Evolutionary conservation across 2,329 filamentous ascomycete species (phyloP), one percentile per base, ranked within the genome.

Genomic region (Fusarium poae): DNA sequence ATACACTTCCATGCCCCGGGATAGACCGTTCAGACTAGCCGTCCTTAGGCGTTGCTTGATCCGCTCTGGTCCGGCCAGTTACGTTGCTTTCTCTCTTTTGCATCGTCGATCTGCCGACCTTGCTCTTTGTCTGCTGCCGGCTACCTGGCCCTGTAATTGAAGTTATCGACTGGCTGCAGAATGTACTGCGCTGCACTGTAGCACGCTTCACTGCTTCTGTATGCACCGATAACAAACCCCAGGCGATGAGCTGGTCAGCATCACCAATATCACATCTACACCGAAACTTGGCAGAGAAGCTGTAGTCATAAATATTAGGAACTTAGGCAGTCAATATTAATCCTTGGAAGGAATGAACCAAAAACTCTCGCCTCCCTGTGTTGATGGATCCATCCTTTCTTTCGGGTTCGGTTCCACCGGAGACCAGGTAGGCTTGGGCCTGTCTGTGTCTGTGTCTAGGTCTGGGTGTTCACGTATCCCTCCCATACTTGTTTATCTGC

Each of bases 41-140:
- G 16, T 63, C 27, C 23, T 57, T 70, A 67, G 66, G 43, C 49
- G 32, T 42, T 69, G 18, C 37, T 56, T 56, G 66, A 67, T 56
- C 55, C 50, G 37, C 48, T 46, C n/a, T 32, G 32, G 34, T 30
- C 35, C 43, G 46, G 30, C 62, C 51, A 63, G 67, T 70, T 25
- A 64, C 16, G 57, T 55, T 25, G 34, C 35, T 34, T 70, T 50
- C 12, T 60, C 49, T 30, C 57, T 48, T 49, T 48, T 51, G 57
- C 67, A 70, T 70, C 67, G 67, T 68, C 62, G 67, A 70, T 70
- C 67, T 70, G 55, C 67, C 67, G 67, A 46, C 34, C 34, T 67
- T 52, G 25, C 35, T 45, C 18, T 46, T 43, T 52, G 50, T 46
- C 39, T 52, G 53, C 45, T 60, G 57, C 55, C 52, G 55, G 48